Evolutionary conservation across 164 flowering plant genomes (phyloP), one percentile per base, ranked within the genome.

Genomic region (Aristolochia californica): DNA sequence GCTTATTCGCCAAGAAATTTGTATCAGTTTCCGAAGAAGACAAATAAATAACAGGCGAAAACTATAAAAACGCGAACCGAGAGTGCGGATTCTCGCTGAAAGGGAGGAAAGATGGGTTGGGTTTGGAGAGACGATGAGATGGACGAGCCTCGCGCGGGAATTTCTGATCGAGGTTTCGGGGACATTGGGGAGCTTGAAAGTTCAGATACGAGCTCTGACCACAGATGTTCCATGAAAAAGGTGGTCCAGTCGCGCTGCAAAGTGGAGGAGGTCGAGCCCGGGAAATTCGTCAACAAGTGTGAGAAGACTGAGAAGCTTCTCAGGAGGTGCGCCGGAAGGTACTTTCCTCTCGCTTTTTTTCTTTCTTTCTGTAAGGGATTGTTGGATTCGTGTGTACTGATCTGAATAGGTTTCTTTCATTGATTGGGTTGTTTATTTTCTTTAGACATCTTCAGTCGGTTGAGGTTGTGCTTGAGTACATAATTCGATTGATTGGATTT

Each of bases 221-320:
- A 72, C 3, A 60, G 64, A 5, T 81, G 89, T 70, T 70, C 83
- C 20, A 83, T 78, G 23, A 61, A 79, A 53, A 90, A 69, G 72
- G 67, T 82, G 40, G 81, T 89, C 58, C 71, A 65, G 49, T 72
- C 85, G 22, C 72, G 76, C 49, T 93, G 98, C 88, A 73, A 52
- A 40, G 87, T 89, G 16, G 95, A 89, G 72, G 94, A 89, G 73
- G 80, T 81, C 9, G 95, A 87, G 70, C 84, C 91, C 5, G 97
- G 97, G 5, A 89, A 77, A 58, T 87, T 89, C 69, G 44, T 93
- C 28, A 64, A 88, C 43, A 93, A 81, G 74, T 93, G 95, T 70
- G 85, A 85, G 84, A 89, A 80, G 54, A 83, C 83, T 14, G 87
- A 88, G 53, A 66, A 85, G 79, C 48, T 83, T 53, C 76, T 91